Base-by-base conservation (phyloP, 1,284 basidiomycete species). In the Marasmius fiardii region DNA sequence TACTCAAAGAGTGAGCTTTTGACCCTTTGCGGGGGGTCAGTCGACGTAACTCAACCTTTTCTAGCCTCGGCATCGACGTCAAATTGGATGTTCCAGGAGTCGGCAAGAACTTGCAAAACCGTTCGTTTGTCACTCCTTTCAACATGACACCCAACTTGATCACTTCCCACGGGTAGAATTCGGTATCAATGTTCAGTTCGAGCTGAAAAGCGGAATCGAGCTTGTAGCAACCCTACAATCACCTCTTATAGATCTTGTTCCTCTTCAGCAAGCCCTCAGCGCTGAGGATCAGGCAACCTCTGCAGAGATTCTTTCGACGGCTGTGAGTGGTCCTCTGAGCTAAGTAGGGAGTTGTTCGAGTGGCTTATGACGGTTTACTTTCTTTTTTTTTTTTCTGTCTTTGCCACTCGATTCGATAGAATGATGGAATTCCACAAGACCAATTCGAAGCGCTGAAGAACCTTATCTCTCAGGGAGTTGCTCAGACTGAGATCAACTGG, bases 41-140 rank as follows among this genome's bases (percentile, higher is more conserved):
- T 54, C 41, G 21, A n/a, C n/a, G n/a, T n/a, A n/a, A n/a, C n/a
- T n/a, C n/a, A n/a, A n/a, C n/a, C n/a, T n/a, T n/a, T n/a, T 44
- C 50, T 20, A 53, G 52, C 37, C 57, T 58, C 28, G 57, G 57
- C 16, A 58, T 58, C 39, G 51, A 54, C 20, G 49, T 43, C 12
- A 55, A 55, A 33, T 43, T 58, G 8, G 39, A 58, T 50, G 41
- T 48, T 28, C 31, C 57, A 35, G 54, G 50, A n/a, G 57, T 58
- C 23, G 57, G 57, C 18, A 48, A 52, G 24, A 58, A 58, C 52
- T 45, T 58, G 8, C 51, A 49, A n/a, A 55, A 58, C 37, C 57
- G 57, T 58, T 18, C n/a, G 57, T 55, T 37, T 28, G 18, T 39
- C 28, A 26, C 23, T 21, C 23, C 6, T 51, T 34, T 31, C 18